Base-by-base conservation (phyloP, 2,329 filamentous ascomycete genomes). In the Monosporascus sp. region DNA sequence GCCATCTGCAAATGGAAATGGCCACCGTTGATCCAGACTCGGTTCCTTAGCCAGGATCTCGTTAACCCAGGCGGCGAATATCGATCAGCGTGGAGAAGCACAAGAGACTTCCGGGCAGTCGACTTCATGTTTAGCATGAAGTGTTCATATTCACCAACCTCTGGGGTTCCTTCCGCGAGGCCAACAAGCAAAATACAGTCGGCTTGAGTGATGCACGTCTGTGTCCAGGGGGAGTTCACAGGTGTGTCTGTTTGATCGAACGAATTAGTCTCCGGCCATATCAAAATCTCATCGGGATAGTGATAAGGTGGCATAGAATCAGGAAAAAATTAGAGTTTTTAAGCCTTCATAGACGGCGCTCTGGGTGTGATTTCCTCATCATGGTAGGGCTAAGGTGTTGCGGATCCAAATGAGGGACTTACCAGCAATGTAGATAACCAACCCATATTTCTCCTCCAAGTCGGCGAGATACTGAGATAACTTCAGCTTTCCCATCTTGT, bases 1-100 rank as follows among this genome's bases (percentile, higher is more conserved):
- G 88, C 81, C 94, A 99, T 97, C 64, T 99, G 94, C 14, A 99
- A 89, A 62, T 99, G 94, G 65, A 96, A 94, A 68, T 99, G 95
- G 5, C 93, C 93, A 17, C 94, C 94, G 60, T 97, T 99, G 70
- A 99, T 94, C 94, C 94, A 99, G 56, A 96, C 85, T 1, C 94
- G 86, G 64, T 96, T 97, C 56, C 86, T 84, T 15, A 99, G 74
- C 94, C 94, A 99, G 34, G 88, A 84, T 49, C 94, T 79, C 0
- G 94, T 97, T 37, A 96, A 70, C 0, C 94, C 94, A 5, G 91
- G 86, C 0, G 82, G 79, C 44, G 90, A 96, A 69, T 92, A 97
- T 48, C 92, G 82, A 63, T 99, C 94, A 0, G 88, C 77, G 67
- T 99, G 95, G 3, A 99, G 74, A 24, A 99, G 74, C 1, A 99